phyloP scores from a whole-genome alignment of 2,329 filamentous ascomycete genomes.

The Phyllosticta citrichinensis region DNA sequence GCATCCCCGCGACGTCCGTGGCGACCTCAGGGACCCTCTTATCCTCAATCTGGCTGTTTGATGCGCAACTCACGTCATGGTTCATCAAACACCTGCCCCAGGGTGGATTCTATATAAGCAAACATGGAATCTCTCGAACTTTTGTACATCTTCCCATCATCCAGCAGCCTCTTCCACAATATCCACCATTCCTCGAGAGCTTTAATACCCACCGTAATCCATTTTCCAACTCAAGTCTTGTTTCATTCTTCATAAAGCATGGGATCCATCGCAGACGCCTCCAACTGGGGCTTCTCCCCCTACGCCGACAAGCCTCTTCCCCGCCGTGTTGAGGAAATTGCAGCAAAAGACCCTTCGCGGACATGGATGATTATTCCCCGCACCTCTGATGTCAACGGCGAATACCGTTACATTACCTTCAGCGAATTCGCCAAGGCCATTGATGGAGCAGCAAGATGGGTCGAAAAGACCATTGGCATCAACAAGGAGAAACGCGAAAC shows the following conservation, averaged over 20 bases:
- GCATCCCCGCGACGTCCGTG: neutral
- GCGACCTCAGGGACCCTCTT: neutral
- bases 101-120: neutral
- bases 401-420: constrained; percentile 6
- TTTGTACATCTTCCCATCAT: neutral
- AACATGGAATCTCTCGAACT: neutral
- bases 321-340: constrained; percentile 7
- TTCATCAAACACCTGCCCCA: neutral
- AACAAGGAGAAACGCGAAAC: constrained; percentile 3
- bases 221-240: neutral
- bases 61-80: neutral
- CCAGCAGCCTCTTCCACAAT: neutral
- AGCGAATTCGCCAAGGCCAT: constrained; percentile 3
- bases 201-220: neutral
- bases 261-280: constrained; percentile 2
- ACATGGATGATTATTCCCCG: constrained; percentile 1
- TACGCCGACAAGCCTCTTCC: constrained; percentile 3
- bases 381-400: constrained; percentile 1
- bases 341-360: constrained; percentile 4
- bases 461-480: constrained; percentile 7
- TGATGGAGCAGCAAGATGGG: constrained; percentile 3
- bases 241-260: neutral
- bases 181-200: neutral
- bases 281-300: constrained; percentile 1
- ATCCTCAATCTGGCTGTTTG: neutral